Evolutionary conservation across 768 basidiomycete species (phyloP), one percentile per base, ranked within the genome.

Genomic region (Agrocybe chaxingu): DNA sequence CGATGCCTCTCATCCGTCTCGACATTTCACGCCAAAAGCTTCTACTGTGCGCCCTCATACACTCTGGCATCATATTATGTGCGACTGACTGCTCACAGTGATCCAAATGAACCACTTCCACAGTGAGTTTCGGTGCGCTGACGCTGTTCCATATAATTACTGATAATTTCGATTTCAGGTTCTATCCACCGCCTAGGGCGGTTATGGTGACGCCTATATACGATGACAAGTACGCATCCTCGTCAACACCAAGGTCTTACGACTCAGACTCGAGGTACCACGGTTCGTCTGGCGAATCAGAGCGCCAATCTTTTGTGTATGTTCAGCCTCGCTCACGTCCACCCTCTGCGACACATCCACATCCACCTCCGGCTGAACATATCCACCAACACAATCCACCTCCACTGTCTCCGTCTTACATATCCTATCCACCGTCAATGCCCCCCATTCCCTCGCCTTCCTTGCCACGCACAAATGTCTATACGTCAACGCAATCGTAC

Each of bases 161-260:
- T 39, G 7, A 31, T 41, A 35, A 6, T 30, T 16, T 44, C 39
- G 19, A 16, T 47, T 54, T 13, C 48, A 60, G 62, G 48, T 64
- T 64, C 36, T 58, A 56, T 45, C 63, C 63, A 10, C 50, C 52
- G 1, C 63, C 63, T 11, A 52, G 50, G 33, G 61, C 57, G 13
- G 50, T 64, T 13, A 59, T 60, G 56, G 52, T 64, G 10, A 59
- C 55, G 1, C 63, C 63, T 2, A 57, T 64, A 38, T 64, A 64
- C 43, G 61, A 64, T 16, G 52, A 47, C 31, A 31, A 19, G 8
- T 40, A 45, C 19, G 29, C 42, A 11, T 45, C 48, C 18, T 42
- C 49, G 36, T 30, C 44, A 33, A 33, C 41, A n/a, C 19, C 31
- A 5, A 30, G 39, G 24, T 24, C 24, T 24, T 24, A 24, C 24